phyloP scores from a whole-genome alignment of 441 rosid species.

The Populus hybrid region DNA sequence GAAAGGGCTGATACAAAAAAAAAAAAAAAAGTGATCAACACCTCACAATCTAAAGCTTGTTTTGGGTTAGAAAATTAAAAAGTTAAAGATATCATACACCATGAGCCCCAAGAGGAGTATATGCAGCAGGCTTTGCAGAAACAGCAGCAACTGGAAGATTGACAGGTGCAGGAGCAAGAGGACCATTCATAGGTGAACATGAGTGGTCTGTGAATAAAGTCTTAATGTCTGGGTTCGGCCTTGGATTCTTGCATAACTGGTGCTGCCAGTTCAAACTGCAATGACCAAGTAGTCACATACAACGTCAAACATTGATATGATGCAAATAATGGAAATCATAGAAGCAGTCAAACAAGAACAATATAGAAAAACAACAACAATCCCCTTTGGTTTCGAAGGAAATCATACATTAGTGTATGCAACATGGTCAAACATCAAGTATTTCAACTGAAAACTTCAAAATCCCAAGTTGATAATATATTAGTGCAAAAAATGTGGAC shows the following conservation, averaged over 20 bases:
- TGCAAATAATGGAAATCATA: not conserved
- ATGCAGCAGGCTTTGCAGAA: constrained; percentile 58
- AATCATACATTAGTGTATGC: not conserved
- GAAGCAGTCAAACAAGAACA: not conserved
- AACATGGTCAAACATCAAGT: not conserved
- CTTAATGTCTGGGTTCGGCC: constrained; percentile 84
- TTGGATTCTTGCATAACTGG: constrained; percentile 81
- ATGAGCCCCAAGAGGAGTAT: constrained; percentile 70
- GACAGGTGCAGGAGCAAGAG: constrained; percentile 70
- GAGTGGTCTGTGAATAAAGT: constrained; percentile 84
- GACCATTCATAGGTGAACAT: constrained; percentile 76
- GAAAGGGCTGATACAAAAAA: constrained; percentile 53
- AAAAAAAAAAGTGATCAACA: constrained; percentile 9
- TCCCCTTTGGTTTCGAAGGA: not conserved
- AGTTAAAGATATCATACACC: constrained; percentile 47
- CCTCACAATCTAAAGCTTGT: not conserved
- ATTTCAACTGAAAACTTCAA: not conserved
- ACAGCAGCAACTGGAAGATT: constrained; percentile 69
- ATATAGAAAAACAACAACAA: not conserved
- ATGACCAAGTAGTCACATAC: constrained; percentile 15
- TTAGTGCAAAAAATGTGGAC: not conserved
- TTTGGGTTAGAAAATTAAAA: constrained; percentile 10
- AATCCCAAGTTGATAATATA: not conserved
- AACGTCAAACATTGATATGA: constrained; percentile 3
- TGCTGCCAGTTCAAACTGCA: constrained; percentile 95